Percentiles rank a stretch among this genome's conserved stretches.
Evolutionary conservation across 129 eudicot genomes (phyloP).

Genomic region (Gnaphalium uliginosum): DNA sequence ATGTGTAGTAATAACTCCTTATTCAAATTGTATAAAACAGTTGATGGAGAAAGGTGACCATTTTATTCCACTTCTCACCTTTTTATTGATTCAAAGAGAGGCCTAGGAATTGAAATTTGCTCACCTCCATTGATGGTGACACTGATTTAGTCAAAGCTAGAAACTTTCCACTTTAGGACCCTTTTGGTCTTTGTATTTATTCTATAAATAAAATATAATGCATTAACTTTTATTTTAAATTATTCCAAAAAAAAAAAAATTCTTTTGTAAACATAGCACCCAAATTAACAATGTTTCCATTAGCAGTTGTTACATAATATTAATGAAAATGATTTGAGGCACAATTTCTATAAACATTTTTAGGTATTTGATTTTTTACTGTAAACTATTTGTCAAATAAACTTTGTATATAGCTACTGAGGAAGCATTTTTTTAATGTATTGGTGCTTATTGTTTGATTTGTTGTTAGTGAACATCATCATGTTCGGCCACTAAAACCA

Average conservation of each 20-base stretch:
- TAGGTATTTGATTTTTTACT: neutral
- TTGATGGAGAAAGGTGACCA: slow-evolving; percentile 12
- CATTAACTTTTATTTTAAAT: neutral
- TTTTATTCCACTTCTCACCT: slow-evolving; percentile 6
- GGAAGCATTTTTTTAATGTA: slow-evolving; percentile 12
- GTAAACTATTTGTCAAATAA: neutral
- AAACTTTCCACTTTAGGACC: slow-evolving; percentile 21
- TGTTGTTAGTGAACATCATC: slow-evolving; percentile 34
- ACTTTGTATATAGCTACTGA: neutral
- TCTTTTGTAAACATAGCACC: neutral
- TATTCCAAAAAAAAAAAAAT: too few species aligned
- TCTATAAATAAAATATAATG: neutral
- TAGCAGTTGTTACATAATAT: neutral
- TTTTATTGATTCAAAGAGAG: slow-evolving; percentile 7
- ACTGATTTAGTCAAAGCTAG: slow-evolving; percentile 29
- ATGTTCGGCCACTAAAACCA: slow-evolving; percentile 31
- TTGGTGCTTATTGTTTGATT: slow-evolving; percentile 20
- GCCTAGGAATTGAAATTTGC: neutral
- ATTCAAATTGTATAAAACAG: slow-evolving; percentile 1
- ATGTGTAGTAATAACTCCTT: neutral
- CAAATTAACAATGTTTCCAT: slow-evolving; percentile 1
- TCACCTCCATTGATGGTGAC: slow-evolving; percentile 30
- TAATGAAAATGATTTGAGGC: neutral
- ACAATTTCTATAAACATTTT: neutral
- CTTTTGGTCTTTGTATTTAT: slow-evolving; percentile 1